These are phyloP conservation scores for Carex littledalei DNA, from an alignment of 176 grass and related monocot species.

Conservation along the genomic window DNA sequence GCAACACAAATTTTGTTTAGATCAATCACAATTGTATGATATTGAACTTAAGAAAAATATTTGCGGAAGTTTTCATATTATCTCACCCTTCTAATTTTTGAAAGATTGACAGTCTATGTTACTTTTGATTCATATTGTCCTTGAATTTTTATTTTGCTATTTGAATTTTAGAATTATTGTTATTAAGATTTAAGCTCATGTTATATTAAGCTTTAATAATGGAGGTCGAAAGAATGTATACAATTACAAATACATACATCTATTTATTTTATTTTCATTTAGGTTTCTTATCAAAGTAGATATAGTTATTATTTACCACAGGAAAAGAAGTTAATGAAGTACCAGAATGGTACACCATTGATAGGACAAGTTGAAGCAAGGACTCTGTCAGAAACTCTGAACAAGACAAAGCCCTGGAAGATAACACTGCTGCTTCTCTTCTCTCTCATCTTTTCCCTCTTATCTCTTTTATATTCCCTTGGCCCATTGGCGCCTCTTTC, in stretches of 20 bases:
- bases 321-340: neutral
- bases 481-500: neutral
- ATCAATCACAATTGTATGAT: too few relatives aligned
- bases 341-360: conserved; percentile 18
- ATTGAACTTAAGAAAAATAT: too few relatives aligned
- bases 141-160: neutral
- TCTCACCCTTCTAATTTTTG: too few relatives aligned
- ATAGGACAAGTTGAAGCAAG: neutral
- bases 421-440: neutral
- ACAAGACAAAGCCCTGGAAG: neutral
- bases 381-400: neutral
- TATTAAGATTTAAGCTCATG: neutral
- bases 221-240: too few relatives aligned
- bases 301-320: neutral
- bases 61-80: too few relatives aligned
- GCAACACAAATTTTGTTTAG: too few relatives aligned
- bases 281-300: neutral
- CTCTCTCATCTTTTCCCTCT: neutral
- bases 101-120: too few relatives aligned
- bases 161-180: neutral
- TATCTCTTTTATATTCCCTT: neutral
- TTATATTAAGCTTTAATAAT: neutral
- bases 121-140: too few relatives aligned
- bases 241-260: neutral
- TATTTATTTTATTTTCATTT: neutral